A percentile compares a stretch with the other conserved stretches of the same genome.
Conservation (phyloP, 2,329 filamentous ascomycete genomes). For the Nemania serpens region DNA sequence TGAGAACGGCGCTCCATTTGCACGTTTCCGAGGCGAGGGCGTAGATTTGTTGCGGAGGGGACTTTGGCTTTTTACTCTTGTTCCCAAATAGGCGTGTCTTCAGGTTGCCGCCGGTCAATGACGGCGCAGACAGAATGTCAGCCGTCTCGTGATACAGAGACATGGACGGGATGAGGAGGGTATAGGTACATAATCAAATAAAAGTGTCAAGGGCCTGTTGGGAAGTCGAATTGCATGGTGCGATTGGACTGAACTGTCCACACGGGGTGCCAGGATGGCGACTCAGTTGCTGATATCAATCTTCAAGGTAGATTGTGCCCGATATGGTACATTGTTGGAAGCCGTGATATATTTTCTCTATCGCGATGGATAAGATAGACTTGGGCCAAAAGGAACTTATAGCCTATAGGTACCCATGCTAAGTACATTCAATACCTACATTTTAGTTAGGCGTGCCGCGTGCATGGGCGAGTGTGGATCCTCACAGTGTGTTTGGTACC, state of each 20-base stretch:
- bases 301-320: background rate
- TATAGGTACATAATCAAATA: conserved; percentile 17
- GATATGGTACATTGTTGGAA: background rate
- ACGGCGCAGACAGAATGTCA: conserved; percentile 67
- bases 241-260: background rate
- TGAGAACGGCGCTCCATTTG: conserved; percentile 87
- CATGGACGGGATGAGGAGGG: conserved; percentile 57
- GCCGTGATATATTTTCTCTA: too few species aligned
- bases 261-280: background rate
- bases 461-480: too few species aligned
- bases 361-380: too few species aligned
- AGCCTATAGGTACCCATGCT: too few species aligned
- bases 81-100: conserved; percentile 79
- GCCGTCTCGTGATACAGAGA: conserved; percentile 95
- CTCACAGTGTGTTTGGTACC: too few species aligned
- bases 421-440: too few species aligned
- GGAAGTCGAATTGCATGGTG: background rate
- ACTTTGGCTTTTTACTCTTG: conserved; percentile 71
- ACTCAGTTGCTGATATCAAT: background rate
- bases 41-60: conserved; percentile 79
- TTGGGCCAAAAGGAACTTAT: too few species aligned
- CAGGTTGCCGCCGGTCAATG: conserved; percentile 76
- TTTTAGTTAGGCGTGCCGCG: too few species aligned
- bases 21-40: conserved; percentile 83
- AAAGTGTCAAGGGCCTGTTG: background rate